Evolutionary conservation across 805 yeast species (phyloP).

Genomic region (Starmerella kuoi): DNA sequence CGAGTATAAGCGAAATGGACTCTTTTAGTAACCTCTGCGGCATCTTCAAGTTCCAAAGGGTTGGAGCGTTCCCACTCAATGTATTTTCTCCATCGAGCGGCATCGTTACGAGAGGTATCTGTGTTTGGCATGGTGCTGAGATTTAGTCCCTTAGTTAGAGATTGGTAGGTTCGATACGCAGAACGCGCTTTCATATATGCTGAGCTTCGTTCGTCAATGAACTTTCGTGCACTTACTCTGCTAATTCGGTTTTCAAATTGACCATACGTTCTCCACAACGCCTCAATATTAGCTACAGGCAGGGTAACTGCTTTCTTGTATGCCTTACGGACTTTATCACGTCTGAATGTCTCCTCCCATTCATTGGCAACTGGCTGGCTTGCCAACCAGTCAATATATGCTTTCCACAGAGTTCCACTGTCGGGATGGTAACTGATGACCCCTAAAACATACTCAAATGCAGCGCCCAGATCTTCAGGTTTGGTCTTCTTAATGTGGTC

Average conservation of each 20-base stretch:
- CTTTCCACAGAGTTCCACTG: slow-evolving; percentile 65
- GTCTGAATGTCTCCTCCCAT: slow-evolving; percentile 83
- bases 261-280: slow-evolving; percentile 68
- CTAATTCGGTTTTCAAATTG: slow-evolving; percentile 71
- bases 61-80: slow-evolving; percentile 64
- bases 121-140: slow-evolving; percentile 12
- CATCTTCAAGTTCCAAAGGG: slow-evolving; percentile 45
- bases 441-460: slow-evolving; percentile 70
- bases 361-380: slow-evolving; percentile 44
- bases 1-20: slow-evolving; percentile 61
- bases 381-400: slow-evolving; percentile 66
- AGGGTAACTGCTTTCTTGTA: slow-evolving; percentile 57
- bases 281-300: slow-evolving; percentile 68
- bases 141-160: slow-evolving; percentile 32
- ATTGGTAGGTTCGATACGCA: slow-evolving; percentile 45
- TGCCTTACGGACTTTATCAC: slow-evolving; percentile 60
- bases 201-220: slow-evolving; percentile 68
- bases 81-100: slow-evolving; percentile 12
- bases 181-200: slow-evolving; percentile 81
- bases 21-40: slow-evolving; percentile 38
- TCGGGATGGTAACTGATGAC: slow-evolving; percentile 69
- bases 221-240: slow-evolving; percentile 67
- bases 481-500: slow-evolving; percentile 58
- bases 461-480: slow-evolving; percentile 77
- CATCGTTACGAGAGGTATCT: slow-evolving; percentile 1